Percentiles rank a stretch among this genome's conserved stretches.
These are phyloP conservation scores for Zygotorulaspora danielsina DNA, from an alignment of 805 yeast species.

Conservation along the genomic window DNA sequence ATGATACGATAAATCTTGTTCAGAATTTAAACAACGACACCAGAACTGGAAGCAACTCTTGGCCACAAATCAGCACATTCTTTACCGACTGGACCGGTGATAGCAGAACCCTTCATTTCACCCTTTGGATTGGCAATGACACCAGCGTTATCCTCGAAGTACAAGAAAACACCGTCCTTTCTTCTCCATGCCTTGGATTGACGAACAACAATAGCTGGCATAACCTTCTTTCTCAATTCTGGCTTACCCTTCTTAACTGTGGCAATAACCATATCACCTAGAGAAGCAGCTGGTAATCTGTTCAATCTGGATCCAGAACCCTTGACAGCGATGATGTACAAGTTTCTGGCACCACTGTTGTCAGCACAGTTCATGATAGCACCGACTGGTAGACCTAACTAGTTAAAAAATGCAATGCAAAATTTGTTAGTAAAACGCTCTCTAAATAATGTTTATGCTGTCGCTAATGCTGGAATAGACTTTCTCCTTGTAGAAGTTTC, in stretches of 20 bases:
- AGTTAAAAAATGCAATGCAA: conserved; percentile 22
- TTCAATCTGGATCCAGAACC: conserved; percentile 99
- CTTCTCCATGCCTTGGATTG: conserved; percentile 99
- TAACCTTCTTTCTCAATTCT: conserved; percentile 99
- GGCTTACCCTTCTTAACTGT: conserved; percentile 99
- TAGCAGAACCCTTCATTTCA: conserved; percentile 99
- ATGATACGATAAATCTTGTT: conserved; percentile 11
- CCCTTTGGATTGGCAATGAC: conserved; percentile 99
- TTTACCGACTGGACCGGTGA: conserved; percentile 99
- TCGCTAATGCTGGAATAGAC: too few species aligned
- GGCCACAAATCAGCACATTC: conserved; percentile 99
- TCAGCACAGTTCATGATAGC: conserved; percentile 99
- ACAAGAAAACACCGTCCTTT: conserved; percentile 98
- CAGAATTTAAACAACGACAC: conserved; percentile 91
- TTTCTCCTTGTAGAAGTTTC: too few species aligned
- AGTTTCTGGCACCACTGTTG: conserved; percentile 99
- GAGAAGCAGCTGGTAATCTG: conserved; percentile 99
- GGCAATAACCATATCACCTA: conserved; percentile 99
- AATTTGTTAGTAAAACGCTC: conserved; percentile 1
- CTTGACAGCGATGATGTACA: conserved; percentile 97
- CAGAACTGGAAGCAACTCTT: conserved; percentile 99
- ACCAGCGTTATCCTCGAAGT: conserved; percentile 99
- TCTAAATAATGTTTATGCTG: too few species aligned
- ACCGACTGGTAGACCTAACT: conserved; percentile 99
- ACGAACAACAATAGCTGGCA: conserved; percentile 99